Evolutionary conservation across 2,329 filamentous ascomycete genomes (phyloP).

Genomic region (Venturia aucupariae): DNA sequence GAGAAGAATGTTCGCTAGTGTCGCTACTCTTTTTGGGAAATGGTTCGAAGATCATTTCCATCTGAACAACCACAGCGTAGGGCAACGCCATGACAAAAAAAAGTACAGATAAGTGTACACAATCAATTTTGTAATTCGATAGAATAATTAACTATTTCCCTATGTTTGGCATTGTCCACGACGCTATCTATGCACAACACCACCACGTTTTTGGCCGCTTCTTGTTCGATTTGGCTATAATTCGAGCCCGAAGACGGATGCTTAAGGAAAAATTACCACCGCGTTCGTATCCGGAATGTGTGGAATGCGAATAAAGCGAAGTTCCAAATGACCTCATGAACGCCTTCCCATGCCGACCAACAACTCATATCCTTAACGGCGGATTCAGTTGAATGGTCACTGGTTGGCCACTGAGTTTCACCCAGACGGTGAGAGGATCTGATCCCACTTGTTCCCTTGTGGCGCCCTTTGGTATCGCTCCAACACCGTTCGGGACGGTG

Average conservation of each 20-base stretch:
- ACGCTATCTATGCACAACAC: not conserved
- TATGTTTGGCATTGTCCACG: not conserved
- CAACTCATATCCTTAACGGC: slow-evolving; percentile 6
- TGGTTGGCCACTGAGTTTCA: slow-evolving; percentile 12
- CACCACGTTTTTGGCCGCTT: not conserved
- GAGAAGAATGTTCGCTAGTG: not conserved
- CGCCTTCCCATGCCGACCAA: slow-evolving; percentile 1
- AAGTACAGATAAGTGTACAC: not conserved
- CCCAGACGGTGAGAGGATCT: slow-evolving; percentile 20
- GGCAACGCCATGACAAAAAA: not conserved
- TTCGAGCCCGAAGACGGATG: not conserved
- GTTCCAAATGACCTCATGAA: not conserved
- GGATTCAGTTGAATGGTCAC: slow-evolving; percentile 6
- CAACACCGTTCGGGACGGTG: slow-evolving; percentile 41
- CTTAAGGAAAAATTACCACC: slow-evolving; percentile 4
- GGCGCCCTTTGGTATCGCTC: slow-evolving; percentile 33
- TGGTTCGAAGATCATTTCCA: not conserved
- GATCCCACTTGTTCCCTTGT: slow-evolving; percentile 45
- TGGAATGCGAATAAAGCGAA: not conserved
- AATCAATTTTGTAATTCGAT: not conserved
- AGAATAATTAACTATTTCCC: not conserved
- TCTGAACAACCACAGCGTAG: not conserved
- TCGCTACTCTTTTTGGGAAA: not conserved
- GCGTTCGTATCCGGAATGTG: not conserved
- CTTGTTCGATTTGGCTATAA: not conserved